A percentile compares a stretch with the other conserved stretches of the same genome.
These are phyloP conservation scores for Mycena amicta DNA, from an alignment of 768 basidiomycete genomes.

Conservation along the genomic window DNA sequence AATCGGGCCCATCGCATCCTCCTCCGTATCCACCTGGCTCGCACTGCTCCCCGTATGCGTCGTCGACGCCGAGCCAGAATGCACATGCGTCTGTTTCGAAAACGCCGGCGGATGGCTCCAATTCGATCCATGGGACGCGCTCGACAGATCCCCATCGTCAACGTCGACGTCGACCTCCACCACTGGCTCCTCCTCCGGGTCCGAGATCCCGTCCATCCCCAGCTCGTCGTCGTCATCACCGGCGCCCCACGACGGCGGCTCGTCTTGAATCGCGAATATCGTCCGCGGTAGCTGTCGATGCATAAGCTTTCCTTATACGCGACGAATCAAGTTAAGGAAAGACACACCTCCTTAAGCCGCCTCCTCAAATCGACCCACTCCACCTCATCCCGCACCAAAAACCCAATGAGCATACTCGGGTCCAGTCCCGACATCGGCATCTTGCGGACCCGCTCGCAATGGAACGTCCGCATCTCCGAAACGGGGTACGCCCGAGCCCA, in stretches of 20 bases:
- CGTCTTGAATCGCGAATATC: conserved; percentile 86
- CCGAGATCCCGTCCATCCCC: conserved; percentile 85
- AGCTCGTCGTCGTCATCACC: conserved; percentile 75
- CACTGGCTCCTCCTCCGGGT: conserved; percentile 46
- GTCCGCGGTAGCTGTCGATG: conserved; percentile 53
- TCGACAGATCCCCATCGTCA: conserved; percentile 22
- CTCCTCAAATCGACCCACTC: conserved; percentile 87
- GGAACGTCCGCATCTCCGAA: conserved; percentile 85
- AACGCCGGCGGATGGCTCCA: conserved; percentile 4
- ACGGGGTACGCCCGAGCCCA: conserved; percentile 74
- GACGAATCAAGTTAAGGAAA: too few species aligned
- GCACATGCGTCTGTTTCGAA: conserved; percentile 3
- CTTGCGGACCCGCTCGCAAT: conserved; percentile 92
- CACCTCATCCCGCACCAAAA: conserved; percentile 76
- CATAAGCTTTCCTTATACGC: conserved; percentile 12
- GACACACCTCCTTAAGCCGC: conserved; percentile 70
- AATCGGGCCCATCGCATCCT: conserved; percentile 70
- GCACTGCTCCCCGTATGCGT: conserved; percentile 24
- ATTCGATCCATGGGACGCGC: conserved; percentile 2
- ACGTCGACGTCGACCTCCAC: conserved; percentile 9
- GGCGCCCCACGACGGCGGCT: conserved; percentile 71
- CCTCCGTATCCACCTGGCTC: conserved; percentile 64
- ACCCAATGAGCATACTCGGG: conserved; percentile 95
- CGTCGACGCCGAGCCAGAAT: conserved; percentile 35
- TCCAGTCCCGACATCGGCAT: conserved; percentile 90